Evolutionary conservation across 2,329 filamentous ascomycete genomes (phyloP).

Genomic region (Emergomyces pasteurianus): DNA sequence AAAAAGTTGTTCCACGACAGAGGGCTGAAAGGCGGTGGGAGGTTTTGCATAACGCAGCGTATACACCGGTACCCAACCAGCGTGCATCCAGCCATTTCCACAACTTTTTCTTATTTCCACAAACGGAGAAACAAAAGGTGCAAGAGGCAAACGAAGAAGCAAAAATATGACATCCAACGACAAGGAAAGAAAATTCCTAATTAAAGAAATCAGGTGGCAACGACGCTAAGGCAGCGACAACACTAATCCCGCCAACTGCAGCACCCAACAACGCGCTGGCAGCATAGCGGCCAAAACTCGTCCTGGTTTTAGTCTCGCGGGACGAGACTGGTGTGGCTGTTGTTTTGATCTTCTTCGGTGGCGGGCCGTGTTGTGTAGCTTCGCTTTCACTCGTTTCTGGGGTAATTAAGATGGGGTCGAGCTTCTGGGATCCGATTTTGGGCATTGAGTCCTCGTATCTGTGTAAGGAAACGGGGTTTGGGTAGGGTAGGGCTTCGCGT

Average conservation of each 20-base stretch:
- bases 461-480: neutral
- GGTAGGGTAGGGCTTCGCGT: neutral
- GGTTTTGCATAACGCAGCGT: neutral
- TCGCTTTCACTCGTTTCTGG: neutral
- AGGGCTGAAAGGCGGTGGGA: neutral
- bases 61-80: neutral
- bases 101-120: neutral
- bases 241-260: conserved; percentile 30
- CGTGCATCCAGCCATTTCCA: neutral
- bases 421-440: neutral
- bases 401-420: too few relatives aligned
- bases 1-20: neutral
- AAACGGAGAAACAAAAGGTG: neutral
- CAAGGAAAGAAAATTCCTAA: conserved; percentile 9
- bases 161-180: neutral
- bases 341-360: conserved; percentile 1
- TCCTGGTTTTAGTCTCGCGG: conserved; percentile 11
- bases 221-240: conserved; percentile 29
- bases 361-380: neutral
- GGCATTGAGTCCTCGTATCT: neutral
- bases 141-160: neutral
- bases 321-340: conserved; percentile 9
- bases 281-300: conserved; percentile 24
- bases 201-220: conserved; percentile 33
- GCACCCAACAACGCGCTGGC: conserved; percentile 29